These are phyloP conservation scores for Pelargonium australe DNA, from an alignment of 441 rosid species.

Conservation along the genomic window DNA sequence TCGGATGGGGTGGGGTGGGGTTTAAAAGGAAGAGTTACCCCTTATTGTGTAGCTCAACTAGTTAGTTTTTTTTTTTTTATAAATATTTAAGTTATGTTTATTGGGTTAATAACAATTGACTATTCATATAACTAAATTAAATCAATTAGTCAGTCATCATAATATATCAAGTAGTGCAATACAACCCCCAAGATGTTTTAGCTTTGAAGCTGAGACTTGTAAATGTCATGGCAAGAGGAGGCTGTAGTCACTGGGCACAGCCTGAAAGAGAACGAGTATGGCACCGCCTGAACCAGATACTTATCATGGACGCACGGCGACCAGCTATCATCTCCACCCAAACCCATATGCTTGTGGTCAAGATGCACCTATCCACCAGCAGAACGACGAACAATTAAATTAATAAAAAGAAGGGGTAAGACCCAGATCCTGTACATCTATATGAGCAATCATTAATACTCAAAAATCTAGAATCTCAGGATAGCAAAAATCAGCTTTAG, in stretches of 20 bases:
- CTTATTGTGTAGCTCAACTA: no score
- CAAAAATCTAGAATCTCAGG: not conserved
- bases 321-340: conserved; percentile 98
- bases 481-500: not conserved
- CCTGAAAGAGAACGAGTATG: conserved; percentile 70
- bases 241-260: conserved; percentile 57
- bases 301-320: conserved; percentile 67
- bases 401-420: not conserved
- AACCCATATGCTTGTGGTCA: conserved; percentile 95
- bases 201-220: conserved; percentile 46
- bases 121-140: no score
- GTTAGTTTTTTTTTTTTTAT: no score
- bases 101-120: no score
- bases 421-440: not conserved
- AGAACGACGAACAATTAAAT: not conserved
- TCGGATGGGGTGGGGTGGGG: no score
- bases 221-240: conserved; percentile 44
- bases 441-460: not conserved
- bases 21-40: no score
- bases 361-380: conserved; percentile 68
- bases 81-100: no score
- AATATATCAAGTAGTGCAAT: no score
- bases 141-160: no score
- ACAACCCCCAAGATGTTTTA: conserved; percentile 19
- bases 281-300: conserved; percentile 63